phyloP scores from a whole-genome alignment of 495 filamentous ascomycete genomes.

The Endocarpon pusillum region DNA sequence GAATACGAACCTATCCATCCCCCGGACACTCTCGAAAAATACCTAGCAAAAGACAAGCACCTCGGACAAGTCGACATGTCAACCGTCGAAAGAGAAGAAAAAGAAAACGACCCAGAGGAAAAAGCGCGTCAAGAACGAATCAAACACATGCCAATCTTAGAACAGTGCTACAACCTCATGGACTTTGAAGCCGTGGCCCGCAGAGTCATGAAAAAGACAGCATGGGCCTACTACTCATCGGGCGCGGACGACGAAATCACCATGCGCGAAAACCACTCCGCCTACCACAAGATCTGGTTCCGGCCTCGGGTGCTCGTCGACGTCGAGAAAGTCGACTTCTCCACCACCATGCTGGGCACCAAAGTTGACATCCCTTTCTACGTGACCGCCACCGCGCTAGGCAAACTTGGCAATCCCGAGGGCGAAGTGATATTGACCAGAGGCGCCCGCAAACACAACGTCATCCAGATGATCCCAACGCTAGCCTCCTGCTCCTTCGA shows the following conservation, averaged over 20 bases:
- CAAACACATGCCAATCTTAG: constrained; percentile 58
- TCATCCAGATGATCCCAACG: constrained; percentile 94
- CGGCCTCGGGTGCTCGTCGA: constrained; percentile 70
- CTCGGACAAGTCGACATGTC: constrained; percentile 81
- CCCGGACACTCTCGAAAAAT: constrained; percentile 61
- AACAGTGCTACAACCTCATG: constrained; percentile 85
- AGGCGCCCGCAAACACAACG: constrained; percentile 68
- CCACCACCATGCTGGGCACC: constrained; percentile 80
- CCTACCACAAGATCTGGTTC: constrained; percentile 97
- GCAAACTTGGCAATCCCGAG: constrained; percentile 78
- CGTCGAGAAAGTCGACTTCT: constrained; percentile 70
- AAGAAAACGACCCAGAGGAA: constrained; percentile 60
- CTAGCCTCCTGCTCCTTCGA: constrained; percentile 96
- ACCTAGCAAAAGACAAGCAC: constrained; percentile 71
- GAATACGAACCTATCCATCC: constrained; percentile 91
- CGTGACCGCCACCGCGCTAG: constrained; percentile 79
- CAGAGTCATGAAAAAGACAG: constrained; percentile 79
- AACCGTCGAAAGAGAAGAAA: constrained; percentile 59
- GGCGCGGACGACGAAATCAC: constrained; percentile 97
- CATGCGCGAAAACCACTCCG: constrained; percentile 87
- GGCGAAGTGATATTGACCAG: constrained; percentile 81
- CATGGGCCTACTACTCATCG: constrained; percentile 94
- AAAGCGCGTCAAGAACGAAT: constrained; percentile 57
- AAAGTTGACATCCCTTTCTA: constrained; percentile 75
- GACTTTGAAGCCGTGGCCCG: constrained; percentile 89